These are phyloP conservation scores for Aspergillus ustus DNA, from an alignment of 2,329 filamentous ascomycete genomes.

Conservation along the genomic window DNA sequence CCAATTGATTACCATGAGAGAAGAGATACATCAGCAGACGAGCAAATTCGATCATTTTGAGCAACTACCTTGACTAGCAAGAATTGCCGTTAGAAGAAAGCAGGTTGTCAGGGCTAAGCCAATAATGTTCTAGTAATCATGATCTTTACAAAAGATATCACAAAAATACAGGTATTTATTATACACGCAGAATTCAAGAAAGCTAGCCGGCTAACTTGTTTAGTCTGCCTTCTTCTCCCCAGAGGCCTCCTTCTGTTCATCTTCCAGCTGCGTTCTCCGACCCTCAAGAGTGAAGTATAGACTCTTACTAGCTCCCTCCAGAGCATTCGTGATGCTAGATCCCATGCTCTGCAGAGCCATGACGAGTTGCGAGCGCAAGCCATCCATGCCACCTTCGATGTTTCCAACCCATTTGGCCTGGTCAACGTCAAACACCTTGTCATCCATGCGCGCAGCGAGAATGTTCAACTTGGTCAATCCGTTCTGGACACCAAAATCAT, in stretches of 20 bases:
- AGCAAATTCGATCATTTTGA: neutral
- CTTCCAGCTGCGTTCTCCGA: constrained; percentile 78
- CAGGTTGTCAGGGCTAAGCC: neutral
- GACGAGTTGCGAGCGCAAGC: constrained; percentile 80
- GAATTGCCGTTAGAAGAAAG: neutral
- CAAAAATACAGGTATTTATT: constrained; percentile 39
- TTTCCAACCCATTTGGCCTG: constrained; percentile 73
- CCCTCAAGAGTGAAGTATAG: constrained; percentile 89
- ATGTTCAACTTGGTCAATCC: constrained; percentile 87
- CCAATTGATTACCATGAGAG: neutral
- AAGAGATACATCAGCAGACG: neutral
- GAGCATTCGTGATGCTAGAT: constrained; percentile 72
- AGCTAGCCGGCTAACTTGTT: constrained; percentile 5
- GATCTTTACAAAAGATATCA: constrained; percentile 19
- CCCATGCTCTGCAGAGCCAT: constrained; percentile 79
- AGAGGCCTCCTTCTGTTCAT: constrained; percentile 57
- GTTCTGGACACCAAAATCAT: constrained; percentile 77
- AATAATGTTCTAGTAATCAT: constrained; percentile 20
- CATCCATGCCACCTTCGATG: constrained; percentile 80
- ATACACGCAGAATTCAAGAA: constrained; percentile 36
- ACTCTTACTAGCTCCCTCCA: constrained; percentile 80
- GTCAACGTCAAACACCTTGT: constrained; percentile 77
- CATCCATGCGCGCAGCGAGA: constrained; percentile 84
- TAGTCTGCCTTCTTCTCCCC: constrained; percentile 40
- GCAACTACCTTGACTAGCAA: too few species aligned